These are phyloP conservation scores for Ophiostoma perfectum DNA, from an alignment of 2,329 filamentous ascomycete genomes.

Conservation along the genomic window DNA sequence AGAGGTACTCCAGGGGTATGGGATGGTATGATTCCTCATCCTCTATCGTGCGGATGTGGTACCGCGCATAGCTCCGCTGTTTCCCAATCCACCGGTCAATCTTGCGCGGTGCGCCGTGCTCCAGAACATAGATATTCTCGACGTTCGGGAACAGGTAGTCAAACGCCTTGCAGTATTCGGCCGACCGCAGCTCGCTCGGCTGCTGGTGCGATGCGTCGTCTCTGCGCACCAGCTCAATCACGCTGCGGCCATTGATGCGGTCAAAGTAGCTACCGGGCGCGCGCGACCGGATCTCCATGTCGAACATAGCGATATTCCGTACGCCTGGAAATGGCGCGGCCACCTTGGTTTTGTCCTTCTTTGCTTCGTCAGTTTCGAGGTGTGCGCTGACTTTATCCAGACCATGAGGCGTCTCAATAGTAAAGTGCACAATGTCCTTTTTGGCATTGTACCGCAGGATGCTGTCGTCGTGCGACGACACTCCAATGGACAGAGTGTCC, in stretches of 20 bases:
- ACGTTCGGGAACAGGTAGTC: slow-evolving; percentile 20
- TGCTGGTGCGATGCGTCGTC: slow-evolving; percentile 20
- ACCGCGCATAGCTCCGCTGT: slow-evolving; percentile 10
- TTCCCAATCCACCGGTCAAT: slow-evolving; percentile 22
- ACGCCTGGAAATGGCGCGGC: slow-evolving; percentile 10
- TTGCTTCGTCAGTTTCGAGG: neutral
- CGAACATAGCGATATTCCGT: slow-evolving; percentile 20
- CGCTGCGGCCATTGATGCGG: neutral
- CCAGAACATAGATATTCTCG: slow-evolving; percentile 23
- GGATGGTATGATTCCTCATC: neutral
- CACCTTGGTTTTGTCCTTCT: neutral
- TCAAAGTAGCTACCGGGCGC: slow-evolving; percentile 12
- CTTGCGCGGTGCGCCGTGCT: slow-evolving; percentile 16
- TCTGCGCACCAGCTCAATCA: neutral
- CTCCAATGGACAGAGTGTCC: slow-evolving; percentile 22
- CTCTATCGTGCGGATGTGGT: neutral
- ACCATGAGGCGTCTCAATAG: slow-evolving; percentile 4
- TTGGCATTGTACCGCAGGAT: slow-evolving; percentile 23
- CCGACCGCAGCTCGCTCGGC: slow-evolving; percentile 16
- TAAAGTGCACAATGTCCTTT: slow-evolving; percentile 24
- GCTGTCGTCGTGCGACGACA: neutral
- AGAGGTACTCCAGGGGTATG: slow-evolving; percentile 14
- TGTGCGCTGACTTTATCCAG: neutral
- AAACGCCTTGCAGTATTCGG: neutral
- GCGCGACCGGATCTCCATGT: slow-evolving; percentile 16